These are phyloP conservation scores for Chlorella ohadii DNA, from an alignment of 139 green algal genomes.

Conservation along the genomic window DNA sequence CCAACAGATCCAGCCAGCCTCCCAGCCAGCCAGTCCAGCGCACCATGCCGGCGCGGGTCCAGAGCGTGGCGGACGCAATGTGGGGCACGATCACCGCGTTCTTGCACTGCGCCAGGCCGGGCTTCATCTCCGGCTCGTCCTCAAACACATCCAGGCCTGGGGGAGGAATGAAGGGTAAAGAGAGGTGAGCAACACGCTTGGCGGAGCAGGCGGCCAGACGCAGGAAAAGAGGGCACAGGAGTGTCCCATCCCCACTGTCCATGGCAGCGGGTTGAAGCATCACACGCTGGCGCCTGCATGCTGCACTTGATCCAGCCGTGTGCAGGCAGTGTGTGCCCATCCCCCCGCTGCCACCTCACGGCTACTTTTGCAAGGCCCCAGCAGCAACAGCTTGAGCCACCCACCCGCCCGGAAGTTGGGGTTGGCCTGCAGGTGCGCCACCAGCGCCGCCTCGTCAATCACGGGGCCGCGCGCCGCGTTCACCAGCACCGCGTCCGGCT, in stretches of 20 bases:
- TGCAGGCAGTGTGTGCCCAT: too few relatives aligned
- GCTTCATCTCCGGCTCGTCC: constrained; percentile 96
- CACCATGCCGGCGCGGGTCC: constrained; percentile 91
- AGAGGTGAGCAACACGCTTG: too few relatives aligned
- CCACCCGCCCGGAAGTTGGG: constrained; percentile 83
- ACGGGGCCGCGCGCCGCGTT: constrained; percentile 93
- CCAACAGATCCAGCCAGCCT: background rate
- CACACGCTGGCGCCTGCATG: too few relatives aligned
- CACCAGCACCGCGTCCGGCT: constrained; percentile 92
- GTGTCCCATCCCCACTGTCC: too few relatives aligned
- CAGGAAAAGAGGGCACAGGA: too few relatives aligned
- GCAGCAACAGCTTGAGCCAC: background rate
- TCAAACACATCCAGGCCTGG: constrained; percentile 96
- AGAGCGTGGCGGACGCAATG: constrained; percentile 96
- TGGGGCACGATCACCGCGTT: constrained; percentile 99
- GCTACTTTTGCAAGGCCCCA: too few relatives aligned
- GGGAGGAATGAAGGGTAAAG: too few relatives aligned
- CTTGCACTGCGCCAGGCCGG: constrained; percentile 86
- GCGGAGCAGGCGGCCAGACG: too few relatives aligned
- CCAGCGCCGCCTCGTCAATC: constrained; percentile 94
- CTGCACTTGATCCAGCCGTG: too few relatives aligned
- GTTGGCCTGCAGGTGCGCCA: constrained; percentile 93
- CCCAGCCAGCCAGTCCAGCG: background rate
- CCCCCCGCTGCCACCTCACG: too few relatives aligned
- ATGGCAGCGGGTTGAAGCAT: too few relatives aligned